phyloP scores from a whole-genome alignment of 805 yeast genomes.

The Candida montana region DNA sequence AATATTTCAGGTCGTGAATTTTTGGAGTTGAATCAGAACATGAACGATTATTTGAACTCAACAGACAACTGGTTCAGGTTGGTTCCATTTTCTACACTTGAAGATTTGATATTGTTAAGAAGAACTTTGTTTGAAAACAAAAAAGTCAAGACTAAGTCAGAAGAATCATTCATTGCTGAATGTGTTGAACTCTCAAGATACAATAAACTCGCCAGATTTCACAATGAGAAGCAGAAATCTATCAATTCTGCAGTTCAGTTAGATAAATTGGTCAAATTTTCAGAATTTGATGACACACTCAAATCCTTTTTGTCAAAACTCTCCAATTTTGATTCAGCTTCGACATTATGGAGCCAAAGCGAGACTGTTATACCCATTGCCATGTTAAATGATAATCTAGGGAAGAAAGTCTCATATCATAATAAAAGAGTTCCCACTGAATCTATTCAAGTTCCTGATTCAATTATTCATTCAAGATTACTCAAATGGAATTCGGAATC shows the following conservation, averaged over 20 bases:
- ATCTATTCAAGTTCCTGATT: conserved; percentile 16
- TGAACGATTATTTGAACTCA: conserved; percentile 6
- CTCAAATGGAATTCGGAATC: conserved; percentile 72
- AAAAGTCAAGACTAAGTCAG: not conserved
- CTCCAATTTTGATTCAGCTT: conserved; percentile 44
- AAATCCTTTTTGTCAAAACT: conserved; percentile 7
- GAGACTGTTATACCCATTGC: conserved; percentile 54
- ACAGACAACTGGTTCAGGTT: conserved; percentile 33
- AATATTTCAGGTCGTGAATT: not conserved
- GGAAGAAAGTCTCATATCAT: conserved; percentile 6
- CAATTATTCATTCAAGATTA: conserved; percentile 34
- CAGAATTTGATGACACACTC: not conserved
- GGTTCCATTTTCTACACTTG: conserved; percentile 33
- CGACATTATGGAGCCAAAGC: conserved; percentile 60
- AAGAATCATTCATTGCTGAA: conserved; percentile 22
- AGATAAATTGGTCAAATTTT: conserved; percentile 30
- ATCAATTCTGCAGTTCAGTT: conserved; percentile 44
- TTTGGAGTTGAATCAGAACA: not conserved
- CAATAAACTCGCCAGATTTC: conserved; percentile 35
- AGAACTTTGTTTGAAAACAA: conserved; percentile 26
- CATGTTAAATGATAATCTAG: conserved; percentile 36
- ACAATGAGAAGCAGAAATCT: conserved; percentile 41
- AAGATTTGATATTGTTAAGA: conserved; percentile 40
- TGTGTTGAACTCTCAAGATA: conserved; percentile 37
- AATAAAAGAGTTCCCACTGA: conserved; percentile 5